These are phyloP conservation scores for Orbilia quercus DNA, from an alignment of 2,329 filamentous ascomycete species.

Conservation along the genomic window DNA sequence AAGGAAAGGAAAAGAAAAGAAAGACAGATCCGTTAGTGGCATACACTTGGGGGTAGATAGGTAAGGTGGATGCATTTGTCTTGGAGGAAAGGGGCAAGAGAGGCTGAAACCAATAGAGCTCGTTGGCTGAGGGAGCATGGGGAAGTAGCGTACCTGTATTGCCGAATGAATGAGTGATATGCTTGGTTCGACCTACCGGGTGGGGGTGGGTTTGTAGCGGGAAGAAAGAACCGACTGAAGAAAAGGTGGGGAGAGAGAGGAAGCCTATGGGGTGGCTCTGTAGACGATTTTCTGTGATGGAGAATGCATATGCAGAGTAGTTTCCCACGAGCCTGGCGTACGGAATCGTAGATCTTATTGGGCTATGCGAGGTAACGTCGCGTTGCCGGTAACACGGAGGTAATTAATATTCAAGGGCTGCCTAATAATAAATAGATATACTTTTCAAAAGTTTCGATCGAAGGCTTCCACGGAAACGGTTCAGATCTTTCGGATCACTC, in stretches of 20 bases:
- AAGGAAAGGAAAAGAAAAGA: neutral
- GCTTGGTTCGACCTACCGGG: slow-evolving; percentile 23
- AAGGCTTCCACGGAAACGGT: too few species aligned
- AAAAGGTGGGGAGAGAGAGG: neutral
- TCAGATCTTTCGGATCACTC: too few species aligned
- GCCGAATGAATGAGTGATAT: slow-evolving; percentile 31
- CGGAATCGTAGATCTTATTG: slow-evolving; percentile 43
- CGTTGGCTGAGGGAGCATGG: slow-evolving; percentile 32
- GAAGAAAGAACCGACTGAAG: slow-evolving; percentile 11
- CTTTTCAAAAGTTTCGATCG: neutral
- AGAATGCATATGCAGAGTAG: slow-evolving; percentile 42
- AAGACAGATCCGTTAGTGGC: neutral
- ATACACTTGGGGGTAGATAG: neutral
- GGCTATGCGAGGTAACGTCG: slow-evolving; percentile 24
- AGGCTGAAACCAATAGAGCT: slow-evolving; percentile 40
- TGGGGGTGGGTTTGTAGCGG: slow-evolving; percentile 27
- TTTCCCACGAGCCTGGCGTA: slow-evolving; percentile 50
- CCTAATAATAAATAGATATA: slow-evolving; percentile 33
- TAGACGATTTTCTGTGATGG: slow-evolving; percentile 20
- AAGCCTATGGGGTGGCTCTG: slow-evolving; percentile 1
- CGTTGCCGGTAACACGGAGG: neutral
- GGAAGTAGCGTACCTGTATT: slow-evolving; percentile 18
- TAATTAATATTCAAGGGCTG: slow-evolving; percentile 24
- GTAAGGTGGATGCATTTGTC: neutral
- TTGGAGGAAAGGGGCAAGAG: slow-evolving; percentile 12